Conservation (phyloP, 768 basidiomycete genomes). For the Calocera cornea region DNA sequence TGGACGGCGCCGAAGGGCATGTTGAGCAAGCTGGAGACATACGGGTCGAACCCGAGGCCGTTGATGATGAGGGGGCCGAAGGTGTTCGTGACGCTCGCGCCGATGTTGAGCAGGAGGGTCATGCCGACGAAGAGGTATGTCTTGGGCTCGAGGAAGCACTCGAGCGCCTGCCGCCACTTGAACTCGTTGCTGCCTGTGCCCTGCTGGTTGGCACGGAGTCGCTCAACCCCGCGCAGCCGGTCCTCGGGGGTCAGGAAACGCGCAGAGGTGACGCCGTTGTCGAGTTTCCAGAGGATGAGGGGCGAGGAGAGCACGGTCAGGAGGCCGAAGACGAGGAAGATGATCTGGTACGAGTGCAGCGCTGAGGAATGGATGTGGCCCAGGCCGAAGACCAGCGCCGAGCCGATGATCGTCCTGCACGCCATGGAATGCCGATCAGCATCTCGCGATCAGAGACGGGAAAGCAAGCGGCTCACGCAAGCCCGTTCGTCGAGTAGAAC, state of each 20-base stretch:
- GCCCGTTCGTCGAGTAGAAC: slow-evolving; percentile 13
- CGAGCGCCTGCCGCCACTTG: slow-evolving; percentile 13
- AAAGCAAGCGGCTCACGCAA: neutral
- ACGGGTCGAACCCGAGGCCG: slow-evolving; percentile 10
- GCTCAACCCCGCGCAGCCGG: slow-evolving; percentile 16
- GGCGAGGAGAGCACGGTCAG: slow-evolving; percentile 13
- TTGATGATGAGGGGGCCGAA: slow-evolving; percentile 19
- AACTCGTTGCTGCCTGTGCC: slow-evolving; percentile 4
- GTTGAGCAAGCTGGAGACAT: slow-evolving; percentile 3
- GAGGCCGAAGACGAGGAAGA: slow-evolving; percentile 14
- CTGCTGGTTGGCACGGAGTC: slow-evolving; percentile 16
- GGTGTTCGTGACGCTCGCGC: slow-evolving; percentile 12
- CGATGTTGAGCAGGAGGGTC: slow-evolving; percentile 15
- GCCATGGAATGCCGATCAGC: too few relatives aligned
- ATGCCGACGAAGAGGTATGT: slow-evolving; percentile 14
- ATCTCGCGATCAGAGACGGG: neutral
- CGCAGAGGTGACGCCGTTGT: slow-evolving; percentile 14
- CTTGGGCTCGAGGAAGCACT: slow-evolving; percentile 13
- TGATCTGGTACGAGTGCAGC: slow-evolving; percentile 15
- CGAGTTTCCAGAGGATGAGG: slow-evolving; percentile 12
- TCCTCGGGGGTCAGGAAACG: slow-evolving; percentile 18
- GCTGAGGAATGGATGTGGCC: neutral
- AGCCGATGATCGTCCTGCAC: slow-evolving; percentile 3
- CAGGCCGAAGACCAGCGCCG: slow-evolving; percentile 2
- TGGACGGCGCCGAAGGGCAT: slow-evolving; percentile 19